A percentile compares a stretch with the other conserved stretches of the same genome.
These are phyloP conservation scores for Globisporangium solare DNA, from an alignment of 352 stramenopile genomes.

Conservation along the genomic window DNA sequence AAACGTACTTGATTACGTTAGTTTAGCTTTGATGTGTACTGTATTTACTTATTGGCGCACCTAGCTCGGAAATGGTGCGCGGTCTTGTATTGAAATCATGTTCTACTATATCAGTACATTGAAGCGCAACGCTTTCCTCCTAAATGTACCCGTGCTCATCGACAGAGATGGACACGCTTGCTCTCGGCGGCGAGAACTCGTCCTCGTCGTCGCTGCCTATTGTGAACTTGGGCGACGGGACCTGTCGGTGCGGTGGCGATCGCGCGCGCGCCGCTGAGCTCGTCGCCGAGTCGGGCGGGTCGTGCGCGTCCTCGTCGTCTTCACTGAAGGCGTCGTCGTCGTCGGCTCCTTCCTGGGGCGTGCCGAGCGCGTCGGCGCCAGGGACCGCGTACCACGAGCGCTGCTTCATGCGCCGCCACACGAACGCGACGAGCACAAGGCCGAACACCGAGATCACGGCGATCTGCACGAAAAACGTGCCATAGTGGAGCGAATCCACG, in stretches of 20 bases:
- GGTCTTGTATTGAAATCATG: no score
- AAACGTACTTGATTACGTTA: no score
- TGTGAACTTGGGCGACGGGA: constrained; percentile 33
- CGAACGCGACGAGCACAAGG: constrained; percentile 43
- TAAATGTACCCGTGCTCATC: neutral
- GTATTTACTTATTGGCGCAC: no score
- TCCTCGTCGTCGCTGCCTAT: constrained; percentile 46
- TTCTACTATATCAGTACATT: no score
- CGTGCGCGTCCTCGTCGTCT: constrained; percentile 9
- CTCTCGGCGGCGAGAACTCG: neutral
- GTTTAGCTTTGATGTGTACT: no score
- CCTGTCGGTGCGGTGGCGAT: constrained; percentile 26
- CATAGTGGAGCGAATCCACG: constrained; percentile 12
- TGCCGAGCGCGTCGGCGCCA: constrained; percentile 25
- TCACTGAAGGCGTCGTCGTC: constrained; percentile 17
- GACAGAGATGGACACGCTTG: no score
- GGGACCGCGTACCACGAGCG: constrained; percentile 51
- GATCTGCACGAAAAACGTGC: constrained; percentile 44
- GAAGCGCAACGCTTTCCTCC: constrained; percentile 1
- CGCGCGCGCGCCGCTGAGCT: constrained; percentile 14
- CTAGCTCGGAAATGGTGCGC: no score
- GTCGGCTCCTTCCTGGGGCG: constrained; percentile 4
- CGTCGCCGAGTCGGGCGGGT: constrained; percentile 15
- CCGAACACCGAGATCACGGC: constrained; percentile 50
- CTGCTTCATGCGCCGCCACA: constrained; percentile 41